Conservation (phyloP, 116 monocot species). For the Phalaenopsis hybrid region DNA sequence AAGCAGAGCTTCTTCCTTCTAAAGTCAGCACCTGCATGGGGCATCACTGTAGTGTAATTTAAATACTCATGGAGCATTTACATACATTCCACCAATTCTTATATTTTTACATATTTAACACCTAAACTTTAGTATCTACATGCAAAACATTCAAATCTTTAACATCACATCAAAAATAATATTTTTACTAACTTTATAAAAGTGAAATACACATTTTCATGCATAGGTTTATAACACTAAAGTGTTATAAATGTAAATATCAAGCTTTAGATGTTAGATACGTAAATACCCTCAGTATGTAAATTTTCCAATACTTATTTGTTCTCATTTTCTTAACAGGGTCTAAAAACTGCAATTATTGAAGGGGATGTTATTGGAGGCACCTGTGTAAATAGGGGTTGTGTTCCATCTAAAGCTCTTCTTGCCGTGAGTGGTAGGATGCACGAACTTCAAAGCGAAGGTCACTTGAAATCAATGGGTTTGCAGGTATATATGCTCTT, state of each 20-base stretch:
- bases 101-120: too few species aligned
- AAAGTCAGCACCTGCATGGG: background rate
- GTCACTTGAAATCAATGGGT: constrained; percentile 83
- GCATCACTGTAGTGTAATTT: background rate
- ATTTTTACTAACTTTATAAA: too few species aligned
- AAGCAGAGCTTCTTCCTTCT: background rate
- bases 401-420: constrained; percentile 99
- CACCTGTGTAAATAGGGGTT: constrained; percentile 96
- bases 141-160: too few species aligned
- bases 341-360: constrained; percentile 91
- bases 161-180: too few species aligned
- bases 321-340: constrained; percentile 26
- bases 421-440: constrained; percentile 97
- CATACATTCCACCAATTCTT: too few species aligned
- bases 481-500: constrained; percentile 48
- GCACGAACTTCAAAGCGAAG: constrained; percentile 83
- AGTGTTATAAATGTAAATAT: too few species aligned
- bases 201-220: too few species aligned
- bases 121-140: too few species aligned
- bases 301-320: background rate
- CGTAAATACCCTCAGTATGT: too few species aligned
- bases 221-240: too few species aligned
- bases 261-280: too few species aligned
- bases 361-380: constrained; percentile 97
- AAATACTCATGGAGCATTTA: too few species aligned